These are phyloP conservation scores for Marasmius tenuissimus DNA, from an alignment of 1,284 basidiomycete species.

Conservation along the genomic window DNA sequence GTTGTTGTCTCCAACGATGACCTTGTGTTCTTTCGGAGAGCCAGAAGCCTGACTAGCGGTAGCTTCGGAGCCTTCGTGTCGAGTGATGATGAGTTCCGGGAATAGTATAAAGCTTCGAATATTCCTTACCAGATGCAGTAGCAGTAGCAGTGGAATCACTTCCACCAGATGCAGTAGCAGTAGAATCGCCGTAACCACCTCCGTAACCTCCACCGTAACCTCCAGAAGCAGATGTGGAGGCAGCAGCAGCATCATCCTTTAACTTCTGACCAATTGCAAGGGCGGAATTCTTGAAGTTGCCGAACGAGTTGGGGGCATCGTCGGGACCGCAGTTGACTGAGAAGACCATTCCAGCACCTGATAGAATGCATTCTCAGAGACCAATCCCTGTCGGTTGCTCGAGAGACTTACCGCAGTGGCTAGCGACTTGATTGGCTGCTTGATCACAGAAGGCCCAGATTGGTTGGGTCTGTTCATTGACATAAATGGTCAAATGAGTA, in stretches of 20 bases:
- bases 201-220: neutral
- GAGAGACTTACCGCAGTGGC: slow-evolving; percentile 33
- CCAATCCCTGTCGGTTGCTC: neutral
- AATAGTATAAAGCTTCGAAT: neutral
- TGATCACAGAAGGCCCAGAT: slow-evolving; percentile 36
- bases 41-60: slow-evolving; percentile 33
- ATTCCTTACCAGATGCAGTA: neutral
- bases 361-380: neutral
- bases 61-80: slow-evolving; percentile 23
- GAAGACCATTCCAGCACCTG: slow-evolving; percentile 4
- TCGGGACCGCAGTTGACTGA: slow-evolving; percentile 40
- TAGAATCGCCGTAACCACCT: neutral
- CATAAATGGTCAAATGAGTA: neutral
- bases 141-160: neutral
- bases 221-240: slow-evolving; percentile 16
- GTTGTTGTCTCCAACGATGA: slow-evolving; percentile 35
- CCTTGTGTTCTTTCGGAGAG: slow-evolving; percentile 28
- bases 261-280: slow-evolving; percentile 34
- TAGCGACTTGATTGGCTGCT: slow-evolving; percentile 10
- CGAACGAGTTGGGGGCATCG: slow-evolving; percentile 39
- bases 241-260: slow-evolving; percentile 23
- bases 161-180: neutral
- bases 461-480: slow-evolving; percentile 21
- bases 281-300: slow-evolving; percentile 37
- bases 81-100: neutral